Base-by-base conservation (phyloP, 345 rosid genomes). In the Nephelium lappaceum region DNA sequence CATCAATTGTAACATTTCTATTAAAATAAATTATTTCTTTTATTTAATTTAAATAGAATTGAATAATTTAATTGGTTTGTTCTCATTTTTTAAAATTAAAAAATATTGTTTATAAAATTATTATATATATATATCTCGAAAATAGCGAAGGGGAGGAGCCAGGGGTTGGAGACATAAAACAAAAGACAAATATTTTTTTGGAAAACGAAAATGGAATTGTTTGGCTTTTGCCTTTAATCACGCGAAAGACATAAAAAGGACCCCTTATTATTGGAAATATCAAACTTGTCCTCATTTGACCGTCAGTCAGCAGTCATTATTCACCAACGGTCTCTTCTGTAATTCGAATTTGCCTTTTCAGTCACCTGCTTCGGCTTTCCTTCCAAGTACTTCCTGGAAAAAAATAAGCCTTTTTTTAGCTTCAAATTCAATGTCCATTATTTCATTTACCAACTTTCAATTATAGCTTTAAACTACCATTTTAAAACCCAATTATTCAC, bases 261-360 rank as follows among this genome's bases (percentile, higher is more conserved):
- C 43, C 7, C 66, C n/a, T 43, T 14, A 1, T 81, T 62, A 25
- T 83, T 69, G 86, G 83, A 81, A 83, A 77, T 77, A 77, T 63
- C 77, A 58, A 79, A 53, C 0, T 61, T 72, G 77, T 72, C 80
- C 36, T n/a, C 61, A 15, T 39, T 73, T 60, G 36, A 53, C 65
- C 47, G 19, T 36, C n/a, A 6, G n/a, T 38, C 2, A 14, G 10
- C 43, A 41, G 14, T 19, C 43, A 27, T n/a, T 15, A 12, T 41
- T 18, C 43, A 0, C 61, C 79, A 64, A 75, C 78, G 78, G 76
- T 78, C 80, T 8, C 70, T 72, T 55, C 55, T 39, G 21, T 39
- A 73, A 60, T 58, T 41, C 70, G 10, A 62, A 43, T 23, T 10
- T 1, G 6, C 25, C 25, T 63, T 74, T 24, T 15, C 24, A 27